A percentile compares a stretch with the other conserved stretches of the same genome.
phyloP scores from a whole-genome alignment of 495 filamentous ascomycete species.

The Penicillium longicatenatum region DNA sequence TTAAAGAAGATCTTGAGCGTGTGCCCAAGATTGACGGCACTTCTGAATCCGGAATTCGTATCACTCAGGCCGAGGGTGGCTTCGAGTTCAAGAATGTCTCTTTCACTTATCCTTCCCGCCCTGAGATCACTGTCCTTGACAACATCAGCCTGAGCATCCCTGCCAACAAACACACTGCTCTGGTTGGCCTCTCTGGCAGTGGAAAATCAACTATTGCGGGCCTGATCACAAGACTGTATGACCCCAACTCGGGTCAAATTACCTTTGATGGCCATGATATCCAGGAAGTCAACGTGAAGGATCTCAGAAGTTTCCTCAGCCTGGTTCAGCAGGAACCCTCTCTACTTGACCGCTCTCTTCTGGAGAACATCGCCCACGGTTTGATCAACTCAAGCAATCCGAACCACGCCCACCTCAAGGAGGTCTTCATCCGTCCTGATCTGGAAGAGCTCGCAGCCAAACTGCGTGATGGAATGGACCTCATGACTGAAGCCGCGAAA shows the following conservation, averaged over 20 bases:
- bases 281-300: constrained; percentile 55
- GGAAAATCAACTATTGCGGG: constrained; percentile 72
- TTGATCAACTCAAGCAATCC: constrained; percentile 59
- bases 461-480: constrained; percentile 37
- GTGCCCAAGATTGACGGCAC: constrained; percentile 52
- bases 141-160: constrained; percentile 56
- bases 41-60: constrained; percentile 34
- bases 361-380: constrained; percentile 70
- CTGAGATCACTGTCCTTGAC: constrained; percentile 55
- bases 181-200: constrained; percentile 69
- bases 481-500: constrained; percentile 33
- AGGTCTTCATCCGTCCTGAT: constrained; percentile 28
- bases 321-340: constrained; percentile 70
- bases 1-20: constrained; percentile 55
- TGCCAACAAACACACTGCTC: constrained; percentile 60
- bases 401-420: constrained; percentile 42
- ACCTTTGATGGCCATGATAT: constrained; percentile 56
- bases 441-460: constrained; percentile 36
- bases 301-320: constrained; percentile 57
- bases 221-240: constrained; percentile 55
- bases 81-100: constrained; percentile 57
- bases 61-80: constrained; percentile 38
- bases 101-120: constrained; percentile 64
- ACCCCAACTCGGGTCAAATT: constrained; percentile 47
- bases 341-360: constrained; percentile 63